Conservation (phyloP, 164 flowering plant genomes). For the Vitis cinerea region DNA sequence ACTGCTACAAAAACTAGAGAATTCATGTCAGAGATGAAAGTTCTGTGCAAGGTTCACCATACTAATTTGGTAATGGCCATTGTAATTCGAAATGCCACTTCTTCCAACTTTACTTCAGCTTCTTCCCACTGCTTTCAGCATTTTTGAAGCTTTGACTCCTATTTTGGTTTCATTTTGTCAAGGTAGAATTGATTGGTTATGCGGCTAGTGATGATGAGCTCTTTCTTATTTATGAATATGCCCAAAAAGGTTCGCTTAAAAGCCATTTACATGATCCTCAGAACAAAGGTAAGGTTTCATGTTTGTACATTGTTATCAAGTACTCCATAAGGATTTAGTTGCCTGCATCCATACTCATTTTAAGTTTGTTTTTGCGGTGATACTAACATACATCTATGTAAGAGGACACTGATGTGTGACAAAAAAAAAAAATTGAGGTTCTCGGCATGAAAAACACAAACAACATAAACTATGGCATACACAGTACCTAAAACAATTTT, state of each 20-base stretch:
- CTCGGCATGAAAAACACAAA: not conserved
- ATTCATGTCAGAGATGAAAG: conserved; percentile 86
- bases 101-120: not conserved
- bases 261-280: conserved; percentile 88
- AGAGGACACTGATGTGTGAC: not conserved
- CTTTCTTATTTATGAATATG: conserved; percentile 83
- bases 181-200: conserved; percentile 98
- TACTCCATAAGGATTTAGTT: not conserved
- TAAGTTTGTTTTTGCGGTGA: not conserved
- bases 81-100: not conserved
- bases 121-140: conserved; percentile 6
- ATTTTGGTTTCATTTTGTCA: conserved; percentile 50
- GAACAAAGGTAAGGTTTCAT: conserved; percentile 56
- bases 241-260: conserved; percentile 83
- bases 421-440: not conserved
- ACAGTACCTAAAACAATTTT: too few species aligned
- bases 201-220: conserved; percentile 82
- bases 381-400: not conserved
- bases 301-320: not conserved
- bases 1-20: conserved; percentile 85
- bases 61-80: conserved; percentile 71
- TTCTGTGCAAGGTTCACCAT: conserved; percentile 91
- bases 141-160: conserved; percentile 27
- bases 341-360: not conserved
- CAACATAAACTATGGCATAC: not conserved